Evolutionary conservation across 345 rosid species (phyloP), one percentile per base, ranked within the genome.

Genomic region (Boechera stricta): DNA sequence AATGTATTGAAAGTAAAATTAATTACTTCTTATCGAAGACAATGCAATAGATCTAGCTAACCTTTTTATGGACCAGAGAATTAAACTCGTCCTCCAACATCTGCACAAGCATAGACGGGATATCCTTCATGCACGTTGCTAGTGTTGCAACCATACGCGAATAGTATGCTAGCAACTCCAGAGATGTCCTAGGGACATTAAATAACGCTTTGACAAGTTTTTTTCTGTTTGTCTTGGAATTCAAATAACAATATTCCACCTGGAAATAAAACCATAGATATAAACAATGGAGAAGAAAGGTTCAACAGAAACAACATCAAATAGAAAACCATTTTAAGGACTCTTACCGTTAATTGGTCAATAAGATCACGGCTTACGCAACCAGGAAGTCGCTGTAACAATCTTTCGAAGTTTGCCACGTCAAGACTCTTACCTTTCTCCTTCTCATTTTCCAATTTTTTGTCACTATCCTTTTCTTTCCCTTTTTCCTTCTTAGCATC

Each of bases 61-160:
- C 99, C 97, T 96, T 96, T 84, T 93, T 96, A 77, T 90, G 92
- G 48, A 93, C 89, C 71, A 96, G 86, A 84, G 86, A 90, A 79
- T 93, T 93, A 82, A 96, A 96, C 83, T 96, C 98, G 77, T 96
- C 99, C 86, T 96, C 98, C 86, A 96, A 75, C 96, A 91, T 83
- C 82, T 91, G 99, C 70, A 93, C 79, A 65, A 96, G 93, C 86
- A 89, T 90, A 64, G 93, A 74, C 54, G 98, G 85, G 75, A 93
- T 86, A 82, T 93, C 99, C 87, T 91, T 96, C 96, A 93, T 90
- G 77, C 97, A 96, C 36, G 95, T 90, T 80, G 98, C 89, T 56
- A 96, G 78, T 59, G 97, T 93, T 33, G 98, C 93, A 74, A 91
- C 92, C 99, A 96, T 87, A 74, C 98, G 93, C 6, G 99, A 91